Evolutionary conservation across 1,284 basidiomycete genomes (phyloP).

Genomic region (Ganoderma meredithae): DNA sequence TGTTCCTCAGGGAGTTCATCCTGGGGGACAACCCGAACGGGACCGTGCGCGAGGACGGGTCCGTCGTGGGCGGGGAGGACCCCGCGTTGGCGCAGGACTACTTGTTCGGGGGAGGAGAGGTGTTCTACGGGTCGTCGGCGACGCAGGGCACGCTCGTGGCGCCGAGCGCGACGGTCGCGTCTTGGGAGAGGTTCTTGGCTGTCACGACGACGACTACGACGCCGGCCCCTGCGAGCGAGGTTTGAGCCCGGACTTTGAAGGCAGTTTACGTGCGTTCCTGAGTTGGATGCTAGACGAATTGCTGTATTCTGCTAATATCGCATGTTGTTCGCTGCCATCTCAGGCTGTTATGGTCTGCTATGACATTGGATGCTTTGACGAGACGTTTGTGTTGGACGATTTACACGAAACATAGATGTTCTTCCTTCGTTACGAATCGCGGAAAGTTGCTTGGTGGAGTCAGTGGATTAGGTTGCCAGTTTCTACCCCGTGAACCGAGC

Average conservation of each 20-base stretch:
- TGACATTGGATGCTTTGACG: no score
- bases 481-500: no score
- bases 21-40: slow-evolving; percentile 37
- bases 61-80: slow-evolving; percentile 57
- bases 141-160: slow-evolving; percentile 29
- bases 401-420: no score
- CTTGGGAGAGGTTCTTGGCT: slow-evolving; percentile 53
- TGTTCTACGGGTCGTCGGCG: slow-evolving; percentile 31
- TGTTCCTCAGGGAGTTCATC: slow-evolving; percentile 42
- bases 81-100: slow-evolving; percentile 49
- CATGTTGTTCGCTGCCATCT: no score
- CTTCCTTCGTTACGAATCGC: no score
- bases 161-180: slow-evolving; percentile 51
- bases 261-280: no score
- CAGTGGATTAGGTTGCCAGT: no score
- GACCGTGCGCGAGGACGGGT: slow-evolving; percentile 34
- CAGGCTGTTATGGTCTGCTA: no score
- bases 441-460: no score
- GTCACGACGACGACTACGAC: not conserved
- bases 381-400: no score
- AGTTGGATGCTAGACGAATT: no score
- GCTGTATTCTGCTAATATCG: no score
- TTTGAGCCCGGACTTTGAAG: not conserved
- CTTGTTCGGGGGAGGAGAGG: slow-evolving; percentile 46
- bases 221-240: not conserved